Percentiles rank a stretch among this genome's conserved stretches.
Conservation (phyloP, 139 green algal genomes). For the Volvox reticuliferus region DNA sequence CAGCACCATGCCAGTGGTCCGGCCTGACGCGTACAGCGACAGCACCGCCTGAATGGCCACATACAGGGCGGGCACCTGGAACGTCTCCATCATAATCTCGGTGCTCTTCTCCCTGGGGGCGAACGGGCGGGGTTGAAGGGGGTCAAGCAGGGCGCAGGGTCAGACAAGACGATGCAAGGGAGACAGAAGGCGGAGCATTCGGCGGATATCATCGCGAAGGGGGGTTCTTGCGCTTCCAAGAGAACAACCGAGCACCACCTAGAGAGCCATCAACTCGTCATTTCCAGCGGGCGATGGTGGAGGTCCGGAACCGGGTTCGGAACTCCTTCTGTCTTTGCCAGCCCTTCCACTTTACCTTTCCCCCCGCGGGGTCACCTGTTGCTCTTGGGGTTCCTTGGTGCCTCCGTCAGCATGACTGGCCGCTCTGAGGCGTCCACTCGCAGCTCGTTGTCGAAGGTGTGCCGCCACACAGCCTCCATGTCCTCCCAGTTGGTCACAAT, state of each 20-base stretch:
- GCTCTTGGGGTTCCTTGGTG: slow-evolving; percentile 72
- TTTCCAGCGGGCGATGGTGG: too few species aligned
- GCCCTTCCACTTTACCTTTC: too few species aligned
- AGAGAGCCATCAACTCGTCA: too few species aligned
- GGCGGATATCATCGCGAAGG: too few species aligned
- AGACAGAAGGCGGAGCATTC: background rate
- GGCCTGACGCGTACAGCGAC: slow-evolving; percentile 94
- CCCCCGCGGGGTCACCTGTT: slow-evolving; percentile 50
- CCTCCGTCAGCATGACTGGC: slow-evolving; percentile 94
- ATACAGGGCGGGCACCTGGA: slow-evolving; percentile 93
- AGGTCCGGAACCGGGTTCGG: too few species aligned
- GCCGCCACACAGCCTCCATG: slow-evolving; percentile 97
- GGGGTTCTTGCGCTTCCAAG: too few species aligned
- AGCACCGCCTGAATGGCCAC: slow-evolving; percentile 94
- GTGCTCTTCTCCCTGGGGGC: slow-evolving; percentile 67
- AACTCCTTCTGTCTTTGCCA: too few species aligned
- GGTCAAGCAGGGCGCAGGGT: background rate
- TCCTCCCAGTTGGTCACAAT: slow-evolving; percentile 98
- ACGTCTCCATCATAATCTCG: slow-evolving; percentile 97
- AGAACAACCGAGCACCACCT: too few species aligned
- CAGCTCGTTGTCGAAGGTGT: slow-evolving; percentile 99
- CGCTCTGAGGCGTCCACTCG: slow-evolving; percentile 93
- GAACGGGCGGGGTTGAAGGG: background rate
- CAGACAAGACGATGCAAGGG: background rate
- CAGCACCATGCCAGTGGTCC: slow-evolving; percentile 96